Evolutionary conservation across 768 basidiomycete genomes (phyloP), one percentile per base, ranked within the genome.

Genomic region (Leccinum boreale): DNA sequence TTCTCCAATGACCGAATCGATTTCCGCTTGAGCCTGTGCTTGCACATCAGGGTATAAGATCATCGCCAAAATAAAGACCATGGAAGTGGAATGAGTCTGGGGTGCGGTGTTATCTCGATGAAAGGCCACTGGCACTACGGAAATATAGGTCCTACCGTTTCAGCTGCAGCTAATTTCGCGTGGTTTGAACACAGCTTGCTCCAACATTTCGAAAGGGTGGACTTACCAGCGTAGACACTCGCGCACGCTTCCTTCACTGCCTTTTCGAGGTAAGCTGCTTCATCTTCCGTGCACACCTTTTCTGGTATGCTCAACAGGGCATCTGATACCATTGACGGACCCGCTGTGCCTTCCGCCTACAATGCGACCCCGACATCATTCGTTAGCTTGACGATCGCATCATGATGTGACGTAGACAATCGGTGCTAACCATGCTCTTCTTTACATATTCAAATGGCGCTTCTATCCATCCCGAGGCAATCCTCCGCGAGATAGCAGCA

Each of bases 11-110:
- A 65, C 50, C 10, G 58, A 47, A 45, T 63, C 64, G 9, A 69
- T 64, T 12, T 69, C 62, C 29, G 56, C 58, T 11, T 60, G 64
- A 15, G 59, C 66, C 26, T 23, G 54, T 50, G 60, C 54, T 52
- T 68, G 70, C 21, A 60, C 69, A 1, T 68, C 61, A 44, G 68
- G 66, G 53, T 68, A 59, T 31, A 70, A 42, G 28, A 68, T 49
- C 68, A 70, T 66, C n/a, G 50, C 66, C 51, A 68, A 57, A 23
- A 68, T 19, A 54, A 72, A 70, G 24, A 55, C 56, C 49, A 56
- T 51, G 24, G 63, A 29, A 17, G 58, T 62, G 29, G 65, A 71
- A 10, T 11, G 59, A 7, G 63, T 67, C 71, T 61, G 49, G 17
- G 49, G 53, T 28, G 53, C 42, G 50, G 53, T 55, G 52, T 60